Evolutionary conservation across 2,329 filamentous ascomycete genomes (phyloP).

Genomic region (Colletotrichum destructivum): DNA sequence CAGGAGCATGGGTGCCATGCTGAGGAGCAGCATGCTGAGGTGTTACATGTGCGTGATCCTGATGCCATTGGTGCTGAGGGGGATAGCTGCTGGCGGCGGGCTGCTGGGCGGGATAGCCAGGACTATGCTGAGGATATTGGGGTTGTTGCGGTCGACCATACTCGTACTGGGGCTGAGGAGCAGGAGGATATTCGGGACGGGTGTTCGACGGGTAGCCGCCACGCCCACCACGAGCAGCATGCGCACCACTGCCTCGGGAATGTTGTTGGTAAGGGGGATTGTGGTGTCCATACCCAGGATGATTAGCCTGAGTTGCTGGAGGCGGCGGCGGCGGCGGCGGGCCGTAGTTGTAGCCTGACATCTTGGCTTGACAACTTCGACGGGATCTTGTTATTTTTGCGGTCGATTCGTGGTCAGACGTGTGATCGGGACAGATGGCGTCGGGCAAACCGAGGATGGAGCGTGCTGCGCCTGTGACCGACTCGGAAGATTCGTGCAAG

Average conservation of each 20-base stretch:
- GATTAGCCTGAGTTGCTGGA: slow-evolving; percentile 50
- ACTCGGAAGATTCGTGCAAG: background rate
- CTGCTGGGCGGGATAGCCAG: slow-evolving; percentile 52
- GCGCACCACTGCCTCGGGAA: slow-evolving; percentile 52
- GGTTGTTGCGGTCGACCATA: slow-evolving; percentile 60
- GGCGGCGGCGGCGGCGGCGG: slow-evolving; percentile 67
- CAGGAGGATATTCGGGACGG: slow-evolving; percentile 59
- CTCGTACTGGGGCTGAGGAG: slow-evolving; percentile 57
- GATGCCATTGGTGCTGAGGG: slow-evolving; percentile 58
- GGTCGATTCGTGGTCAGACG: background rate
- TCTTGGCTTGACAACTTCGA: slow-evolving; percentile 45
- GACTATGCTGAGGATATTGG: slow-evolving; percentile 46
- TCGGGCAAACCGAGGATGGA: background rate
- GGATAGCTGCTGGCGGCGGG: slow-evolving; percentile 56
- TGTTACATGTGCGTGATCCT: slow-evolving; percentile 55
- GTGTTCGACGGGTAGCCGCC: slow-evolving; percentile 56
- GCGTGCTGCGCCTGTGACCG: background rate
- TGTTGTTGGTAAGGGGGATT: slow-evolving; percentile 56
- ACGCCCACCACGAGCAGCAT: slow-evolving; percentile 55
- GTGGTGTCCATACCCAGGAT: slow-evolving; percentile 58
- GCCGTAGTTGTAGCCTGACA: slow-evolving; percentile 69
- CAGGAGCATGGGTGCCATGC: slow-evolving; percentile 57
- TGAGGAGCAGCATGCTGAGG: slow-evolving; percentile 56
- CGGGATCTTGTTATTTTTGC: slow-evolving; percentile 3
- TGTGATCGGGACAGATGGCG: background rate